Evolutionary conservation across 1,139 yeast genomes (phyloP).

Genomic region (Sugiyamaella xylanicola): DNA sequence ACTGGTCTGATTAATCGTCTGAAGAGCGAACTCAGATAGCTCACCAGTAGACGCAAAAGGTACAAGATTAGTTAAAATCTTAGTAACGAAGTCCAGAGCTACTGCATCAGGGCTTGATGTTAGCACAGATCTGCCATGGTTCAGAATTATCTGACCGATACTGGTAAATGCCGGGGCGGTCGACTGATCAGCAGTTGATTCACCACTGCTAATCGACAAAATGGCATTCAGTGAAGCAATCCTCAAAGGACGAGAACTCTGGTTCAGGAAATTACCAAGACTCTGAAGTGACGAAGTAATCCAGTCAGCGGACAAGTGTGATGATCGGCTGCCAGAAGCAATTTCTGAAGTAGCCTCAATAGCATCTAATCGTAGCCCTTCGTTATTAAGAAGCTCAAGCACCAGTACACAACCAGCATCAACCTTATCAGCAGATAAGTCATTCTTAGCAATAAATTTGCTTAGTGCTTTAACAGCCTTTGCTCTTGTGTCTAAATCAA

Average conservation of each 20-base stretch:
- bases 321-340: constrained; percentile 18
- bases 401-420: constrained; percentile 30
- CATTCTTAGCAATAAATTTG: constrained; percentile 7
- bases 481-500: constrained; percentile 56
- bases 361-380: constrained; percentile 37
- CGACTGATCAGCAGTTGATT: background rate
- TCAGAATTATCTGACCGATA: constrained; percentile 9
- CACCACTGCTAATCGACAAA: constrained; percentile 25
- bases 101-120: constrained; percentile 10
- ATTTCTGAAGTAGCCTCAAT: constrained; percentile 35
- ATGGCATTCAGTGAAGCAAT: constrained; percentile 35
- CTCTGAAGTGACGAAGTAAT: constrained; percentile 26
- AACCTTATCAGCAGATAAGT: constrained; percentile 10
- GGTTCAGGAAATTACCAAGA: constrained; percentile 32
- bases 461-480: constrained; percentile 47
- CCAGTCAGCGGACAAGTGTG: constrained; percentile 28
- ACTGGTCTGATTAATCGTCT: constrained; percentile 7
- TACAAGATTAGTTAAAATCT: constrained; percentile 12
- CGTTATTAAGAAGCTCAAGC: constrained; percentile 36
- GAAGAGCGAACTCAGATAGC: constrained; percentile 8
- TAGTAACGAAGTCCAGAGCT: constrained; percentile 13
- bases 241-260: constrained; percentile 35
- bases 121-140: constrained; percentile 8
- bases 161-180: background rate
- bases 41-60: constrained; percentile 2